Percentiles rank a stretch among this genome's conserved stretches.
phyloP scores from a whole-genome alignment of 2,329 filamentous ascomycete species.

The Pseudopithomyces chartarum region DNA sequence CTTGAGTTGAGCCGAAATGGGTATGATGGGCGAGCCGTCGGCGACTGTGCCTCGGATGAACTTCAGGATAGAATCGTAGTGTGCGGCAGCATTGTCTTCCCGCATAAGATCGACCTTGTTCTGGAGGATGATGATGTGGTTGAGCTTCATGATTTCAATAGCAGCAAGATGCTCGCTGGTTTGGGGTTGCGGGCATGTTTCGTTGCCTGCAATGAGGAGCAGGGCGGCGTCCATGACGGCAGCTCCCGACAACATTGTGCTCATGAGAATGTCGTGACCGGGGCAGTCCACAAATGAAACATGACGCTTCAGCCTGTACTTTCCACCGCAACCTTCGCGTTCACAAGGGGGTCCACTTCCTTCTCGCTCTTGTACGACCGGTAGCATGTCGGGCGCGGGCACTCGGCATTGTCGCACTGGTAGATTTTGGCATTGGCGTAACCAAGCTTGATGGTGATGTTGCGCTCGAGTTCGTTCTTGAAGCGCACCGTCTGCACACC shows the following conservation, averaged over 20 bases:
- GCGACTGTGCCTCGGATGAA: conserved; percentile 98
- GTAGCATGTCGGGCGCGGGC: conserved; percentile 93
- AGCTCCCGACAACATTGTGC: conserved; percentile 98
- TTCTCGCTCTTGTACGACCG: conserved; percentile 98
- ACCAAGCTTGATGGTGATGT: conserved; percentile 99
- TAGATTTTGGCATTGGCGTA: conserved; percentile 99
- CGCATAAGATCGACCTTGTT: conserved; percentile 99
- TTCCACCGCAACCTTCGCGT: conserved; percentile 86
- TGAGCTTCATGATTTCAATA: conserved; percentile 99
- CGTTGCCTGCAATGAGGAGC: conserved; percentile 95
- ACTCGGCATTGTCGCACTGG: conserved; percentile 91
- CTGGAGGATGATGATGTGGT: conserved; percentile 99
- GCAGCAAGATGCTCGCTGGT: conserved; percentile 98
- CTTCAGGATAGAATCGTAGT: conserved; percentile 97
- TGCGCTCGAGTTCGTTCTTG: conserved; percentile 99
- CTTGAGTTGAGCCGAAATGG: conserved; percentile 96
- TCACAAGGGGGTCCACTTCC: conserved; percentile 96
- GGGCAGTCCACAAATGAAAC: conserved; percentile 94
- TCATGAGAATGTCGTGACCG: conserved; percentile 99
- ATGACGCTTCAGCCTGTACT: conserved; percentile 74
- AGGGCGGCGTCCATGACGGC: conserved; percentile 99
- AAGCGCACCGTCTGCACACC: conserved; percentile 98
- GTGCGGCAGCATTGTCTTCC: conserved; percentile 88
- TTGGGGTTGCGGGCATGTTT: conserved; percentile 97
- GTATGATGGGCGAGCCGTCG: conserved; percentile 92